Conservation (phyloP, 805 yeast species). For the Lipomyces chichibuensis region DNA sequence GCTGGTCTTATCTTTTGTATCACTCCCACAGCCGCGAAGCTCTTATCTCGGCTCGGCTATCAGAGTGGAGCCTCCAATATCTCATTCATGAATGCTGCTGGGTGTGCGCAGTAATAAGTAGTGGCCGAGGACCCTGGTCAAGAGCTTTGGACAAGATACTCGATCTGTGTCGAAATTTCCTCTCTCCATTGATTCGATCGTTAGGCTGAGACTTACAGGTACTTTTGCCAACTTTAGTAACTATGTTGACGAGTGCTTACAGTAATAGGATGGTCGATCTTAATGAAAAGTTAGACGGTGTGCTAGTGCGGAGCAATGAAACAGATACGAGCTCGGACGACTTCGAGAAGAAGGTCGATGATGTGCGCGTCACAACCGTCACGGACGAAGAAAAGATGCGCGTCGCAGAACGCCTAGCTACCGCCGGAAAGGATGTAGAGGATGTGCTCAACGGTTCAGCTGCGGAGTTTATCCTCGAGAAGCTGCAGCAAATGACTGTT, state of each 20-base stretch:
- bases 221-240: neutral
- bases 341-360: neutral
- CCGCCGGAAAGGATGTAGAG: constrained; percentile 1
- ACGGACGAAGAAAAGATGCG: neutral
- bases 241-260: neutral
- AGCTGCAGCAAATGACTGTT: constrained; percentile 22
- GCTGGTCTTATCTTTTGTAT: neutral
- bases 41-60: too few species aligned
- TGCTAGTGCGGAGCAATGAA: neutral
- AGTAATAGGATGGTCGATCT: neutral
- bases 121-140: neutral
- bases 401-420: neutral
- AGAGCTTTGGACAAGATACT: neutral
- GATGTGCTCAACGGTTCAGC: constrained; percentile 1
- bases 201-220: constrained; percentile 1
- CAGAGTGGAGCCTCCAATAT: neutral
- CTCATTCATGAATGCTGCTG: neutral
- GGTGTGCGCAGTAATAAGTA: neutral
- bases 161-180: neutral
- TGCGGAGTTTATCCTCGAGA: constrained; percentile 20
- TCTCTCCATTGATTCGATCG: neutral
- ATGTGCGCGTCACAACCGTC: neutral
- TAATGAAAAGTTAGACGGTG: neutral
- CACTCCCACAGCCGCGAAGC: too few species aligned
- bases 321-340: constrained; percentile 3